Percentiles rank a stretch among this genome's conserved stretches.
Evolutionary conservation across 371 early-diverging fungal species (phyloP).

Genomic region (Mortierella sp.): DNA sequence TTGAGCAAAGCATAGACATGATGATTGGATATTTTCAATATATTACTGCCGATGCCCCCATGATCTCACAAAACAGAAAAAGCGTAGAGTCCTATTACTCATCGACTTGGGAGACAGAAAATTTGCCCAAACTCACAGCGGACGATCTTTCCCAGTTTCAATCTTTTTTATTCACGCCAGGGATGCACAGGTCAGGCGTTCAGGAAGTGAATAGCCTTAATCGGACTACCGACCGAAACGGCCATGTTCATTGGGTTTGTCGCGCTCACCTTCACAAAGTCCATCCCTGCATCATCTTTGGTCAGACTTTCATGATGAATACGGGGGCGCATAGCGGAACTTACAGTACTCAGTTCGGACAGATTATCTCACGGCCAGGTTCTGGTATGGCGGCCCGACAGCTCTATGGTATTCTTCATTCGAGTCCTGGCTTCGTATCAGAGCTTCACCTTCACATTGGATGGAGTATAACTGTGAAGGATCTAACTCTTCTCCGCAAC

Average conservation of each 20-base stretch:
- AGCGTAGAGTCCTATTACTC: neutral
- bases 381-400: neutral
- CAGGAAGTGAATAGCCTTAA: neutral
- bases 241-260: slow-evolving; percentile 8
- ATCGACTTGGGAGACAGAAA: neutral
- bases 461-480: neutral
- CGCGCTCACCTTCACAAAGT: neutral
- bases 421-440: slow-evolving; percentile 5
- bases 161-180: slow-evolving; percentile 2
- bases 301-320: slow-evolving; percentile 5
- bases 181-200: neutral
- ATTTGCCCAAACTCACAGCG: neutral
- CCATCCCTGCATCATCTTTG: neutral
- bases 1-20: neutral
- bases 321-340: neutral
- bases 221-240: neutral
- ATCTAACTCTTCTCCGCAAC: neutral
- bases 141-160: neutral
- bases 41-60: neutral
- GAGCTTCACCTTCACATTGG: slow-evolving; percentile 6
- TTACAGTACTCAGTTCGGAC: slow-evolving; percentile 2
- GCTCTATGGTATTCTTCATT: neutral
- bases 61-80: neutral
- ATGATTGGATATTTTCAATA: neutral
- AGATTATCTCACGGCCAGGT: neutral